Conservation (phyloP, 176 grass and related monocot species). For the Eremochloa ophiuroides region DNA sequence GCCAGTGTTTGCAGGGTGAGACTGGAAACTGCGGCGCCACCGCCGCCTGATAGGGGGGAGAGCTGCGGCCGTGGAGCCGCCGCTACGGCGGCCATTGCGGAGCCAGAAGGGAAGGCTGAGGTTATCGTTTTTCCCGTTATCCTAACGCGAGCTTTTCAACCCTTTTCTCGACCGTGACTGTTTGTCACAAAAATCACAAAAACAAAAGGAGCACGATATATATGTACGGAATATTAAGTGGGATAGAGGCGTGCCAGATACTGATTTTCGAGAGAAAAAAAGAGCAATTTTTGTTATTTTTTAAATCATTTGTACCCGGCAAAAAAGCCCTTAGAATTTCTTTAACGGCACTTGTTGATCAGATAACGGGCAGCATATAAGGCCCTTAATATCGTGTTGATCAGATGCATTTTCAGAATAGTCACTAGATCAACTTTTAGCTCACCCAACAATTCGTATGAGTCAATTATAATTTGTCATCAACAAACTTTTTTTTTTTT, state of each 20-base stretch:
- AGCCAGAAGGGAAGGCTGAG: background rate
- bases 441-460: too few relatives aligned
- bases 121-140: constrained; percentile 38
- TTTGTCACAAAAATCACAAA: background rate
- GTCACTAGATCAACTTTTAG: too few relatives aligned
- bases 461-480: background rate
- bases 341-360: too few relatives aligned
- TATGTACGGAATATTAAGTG: background rate
- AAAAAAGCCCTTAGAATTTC: too few relatives aligned
- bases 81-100: constrained; percentile 29
- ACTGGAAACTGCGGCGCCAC: background rate
- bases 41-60: background rate
- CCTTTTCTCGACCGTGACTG: background rate
- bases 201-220: background rate
- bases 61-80: constrained; percentile 22
- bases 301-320: too few relatives aligned
- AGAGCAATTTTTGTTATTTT: too few relatives aligned
- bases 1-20: background rate
- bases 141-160: background rate
- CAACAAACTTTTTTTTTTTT: too few relatives aligned
- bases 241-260: too few relatives aligned
- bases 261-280: too few relatives aligned
- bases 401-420: too few relatives aligned
- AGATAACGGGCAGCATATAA: too few relatives aligned
- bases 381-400: background rate